These are phyloP conservation scores for Backusella circina DNA, from an alignment of 192 early-diverging fungal genomes.

Conservation along the genomic window DNA sequence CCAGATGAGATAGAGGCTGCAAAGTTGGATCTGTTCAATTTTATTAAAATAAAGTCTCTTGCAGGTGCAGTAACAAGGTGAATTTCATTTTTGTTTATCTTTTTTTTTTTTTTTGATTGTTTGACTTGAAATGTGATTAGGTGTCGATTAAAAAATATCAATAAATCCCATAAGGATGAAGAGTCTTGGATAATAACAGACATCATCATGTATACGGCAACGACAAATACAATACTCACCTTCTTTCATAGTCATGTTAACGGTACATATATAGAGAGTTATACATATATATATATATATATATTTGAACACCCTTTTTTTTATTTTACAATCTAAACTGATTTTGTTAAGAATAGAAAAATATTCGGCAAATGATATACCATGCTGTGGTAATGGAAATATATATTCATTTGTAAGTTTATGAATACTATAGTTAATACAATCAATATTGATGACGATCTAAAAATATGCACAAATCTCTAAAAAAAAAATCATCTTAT, in stretches of 20 bases:
- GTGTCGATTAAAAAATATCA: slow-evolving; percentile 14
- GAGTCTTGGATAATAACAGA: slow-evolving; percentile 14
- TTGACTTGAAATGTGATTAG: not conserved
- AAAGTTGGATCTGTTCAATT: slow-evolving; percentile 6
- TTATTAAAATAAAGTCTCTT: slow-evolving; percentile 6
- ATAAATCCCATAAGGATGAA: not conserved
- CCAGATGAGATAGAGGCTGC: slow-evolving; percentile 16
- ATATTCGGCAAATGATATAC: not conserved
- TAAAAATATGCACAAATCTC: not conserved
- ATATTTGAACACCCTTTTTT: no score
- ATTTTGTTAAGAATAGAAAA: not conserved
- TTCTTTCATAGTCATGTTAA: slow-evolving; percentile 22
- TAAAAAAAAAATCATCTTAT: no score
- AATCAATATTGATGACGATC: not conserved
- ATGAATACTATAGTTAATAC: not conserved
- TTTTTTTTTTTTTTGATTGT: not conserved
- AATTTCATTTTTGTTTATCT: not conserved
- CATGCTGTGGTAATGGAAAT: not conserved
- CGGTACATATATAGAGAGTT: not conserved
- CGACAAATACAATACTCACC: slow-evolving; percentile 10
- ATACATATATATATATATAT: no score
- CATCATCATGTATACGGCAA: slow-evolving; percentile 20
- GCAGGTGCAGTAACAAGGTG: slow-evolving; percentile 26
- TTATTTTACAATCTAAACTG: not conserved
- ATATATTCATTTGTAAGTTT: slow-evolving; percentile 1